phyloP scores from a whole-genome alignment of 1,139 yeast genomes.

The Nakaseomyces glabratus region DNA sequence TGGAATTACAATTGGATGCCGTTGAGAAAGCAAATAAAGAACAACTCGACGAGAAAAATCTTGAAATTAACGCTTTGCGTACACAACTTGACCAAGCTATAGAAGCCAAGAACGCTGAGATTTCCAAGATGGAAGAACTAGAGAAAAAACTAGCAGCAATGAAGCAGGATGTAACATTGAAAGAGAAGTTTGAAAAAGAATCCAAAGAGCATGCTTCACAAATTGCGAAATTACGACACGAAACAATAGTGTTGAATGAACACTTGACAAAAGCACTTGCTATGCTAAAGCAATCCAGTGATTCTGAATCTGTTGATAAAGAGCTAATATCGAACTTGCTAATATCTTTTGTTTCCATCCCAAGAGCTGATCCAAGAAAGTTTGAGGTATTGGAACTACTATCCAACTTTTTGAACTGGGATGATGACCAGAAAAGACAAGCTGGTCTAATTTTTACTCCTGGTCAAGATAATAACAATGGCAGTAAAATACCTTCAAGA shows the following conservation, averaged over 20 bases:
- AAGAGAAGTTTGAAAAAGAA: constrained; percentile 39
- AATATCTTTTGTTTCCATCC: constrained; percentile 75
- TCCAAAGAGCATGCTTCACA: constrained; percentile 66
- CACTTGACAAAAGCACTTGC: constrained; percentile 86
- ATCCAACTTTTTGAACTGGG: constrained; percentile 81
- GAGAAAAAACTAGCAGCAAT: constrained; percentile 16
- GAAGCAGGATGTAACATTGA: constrained; percentile 18
- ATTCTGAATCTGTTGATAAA: constrained; percentile 72
- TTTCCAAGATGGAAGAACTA: constrained; percentile 11
- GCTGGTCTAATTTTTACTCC: constrained; percentile 61
- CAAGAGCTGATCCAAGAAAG: constrained; percentile 89
- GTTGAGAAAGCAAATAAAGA: constrained; percentile 11
- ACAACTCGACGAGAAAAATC: constrained; percentile 13
- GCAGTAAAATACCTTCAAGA: constrained; percentile 31
- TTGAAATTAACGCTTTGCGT: constrained; percentile 18
- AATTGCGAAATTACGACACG: constrained; percentile 87
- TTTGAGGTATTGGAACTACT: constrained; percentile 83
- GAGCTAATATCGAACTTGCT: constrained; percentile 80
- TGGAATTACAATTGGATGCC: constrained; percentile 20
- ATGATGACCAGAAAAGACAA: constrained; percentile 66
- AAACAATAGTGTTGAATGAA: constrained; percentile 89
- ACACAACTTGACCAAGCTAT: constrained; percentile 19
- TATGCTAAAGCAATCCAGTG: constrained; percentile 64
- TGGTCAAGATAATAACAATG: constrained; percentile 18
- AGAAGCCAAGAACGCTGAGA: constrained; percentile 13